Conservation (phyloP, 2,329 filamentous ascomycete species). For the Claviceps sp. region DNA sequence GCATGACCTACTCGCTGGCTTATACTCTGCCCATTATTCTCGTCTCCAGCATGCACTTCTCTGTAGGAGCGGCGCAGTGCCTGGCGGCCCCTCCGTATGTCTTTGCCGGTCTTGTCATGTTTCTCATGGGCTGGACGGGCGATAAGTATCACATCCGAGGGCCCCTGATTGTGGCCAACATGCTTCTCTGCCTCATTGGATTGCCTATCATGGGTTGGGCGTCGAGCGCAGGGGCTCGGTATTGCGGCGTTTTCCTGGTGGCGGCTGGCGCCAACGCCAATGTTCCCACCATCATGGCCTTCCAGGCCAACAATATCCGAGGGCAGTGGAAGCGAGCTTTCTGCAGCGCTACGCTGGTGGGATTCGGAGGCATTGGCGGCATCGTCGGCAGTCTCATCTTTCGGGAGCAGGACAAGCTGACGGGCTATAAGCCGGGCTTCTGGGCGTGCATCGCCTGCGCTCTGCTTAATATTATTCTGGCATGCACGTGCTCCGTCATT, state of each 20-base stretch:
- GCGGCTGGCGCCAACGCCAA: slow-evolving; percentile 68
- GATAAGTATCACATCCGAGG: slow-evolving; percentile 56
- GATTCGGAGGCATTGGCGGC: slow-evolving; percentile 64
- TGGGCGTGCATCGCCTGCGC: slow-evolving; percentile 40
- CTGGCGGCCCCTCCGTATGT: slow-evolving; percentile 58
- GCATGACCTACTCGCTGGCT: slow-evolving; percentile 60
- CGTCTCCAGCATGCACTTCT: slow-evolving; percentile 47
- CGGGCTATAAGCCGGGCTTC: slow-evolving; percentile 40
- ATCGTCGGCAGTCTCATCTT: slow-evolving; percentile 67
- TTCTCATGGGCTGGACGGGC: slow-evolving; percentile 44
- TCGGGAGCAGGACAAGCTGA: slow-evolving; percentile 37
- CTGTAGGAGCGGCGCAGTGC: slow-evolving; percentile 50
- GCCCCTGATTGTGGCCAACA: slow-evolving; percentile 52
- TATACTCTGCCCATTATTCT: slow-evolving; percentile 74
- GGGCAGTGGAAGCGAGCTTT: slow-evolving; percentile 84
- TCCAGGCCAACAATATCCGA: slow-evolving; percentile 78
- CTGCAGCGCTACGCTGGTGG: slow-evolving; percentile 61
- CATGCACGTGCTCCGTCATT: slow-evolving; percentile 24
- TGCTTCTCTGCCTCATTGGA: slow-evolving; percentile 52
- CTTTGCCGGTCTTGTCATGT: slow-evolving; percentile 52
- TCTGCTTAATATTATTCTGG: slow-evolving; percentile 32
- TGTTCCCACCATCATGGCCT: slow-evolving; percentile 60
- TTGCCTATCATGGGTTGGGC: slow-evolving; percentile 62
- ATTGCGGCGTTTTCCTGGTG: slow-evolving; percentile 64
- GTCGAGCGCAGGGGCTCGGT: slow-evolving; percentile 40